Percentiles rank a stretch among this genome's conserved stretches.
phyloP scores from a whole-genome alignment of 2,329 filamentous ascomycete genomes.

The Talaromyces sp. region DNA sequence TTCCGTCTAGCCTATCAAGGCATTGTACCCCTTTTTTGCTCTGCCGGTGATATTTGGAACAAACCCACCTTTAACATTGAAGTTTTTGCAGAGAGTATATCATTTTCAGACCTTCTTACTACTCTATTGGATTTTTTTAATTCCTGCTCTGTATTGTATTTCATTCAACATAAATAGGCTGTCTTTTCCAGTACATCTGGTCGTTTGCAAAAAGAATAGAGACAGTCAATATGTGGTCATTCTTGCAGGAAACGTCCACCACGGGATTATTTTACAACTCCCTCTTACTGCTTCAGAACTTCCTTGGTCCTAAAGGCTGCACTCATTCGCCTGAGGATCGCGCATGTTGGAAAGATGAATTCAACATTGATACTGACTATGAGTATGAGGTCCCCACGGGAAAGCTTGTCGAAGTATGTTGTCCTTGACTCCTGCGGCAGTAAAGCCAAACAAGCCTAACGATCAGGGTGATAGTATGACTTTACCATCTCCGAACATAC shows the following conservation, averaged over 20 bases:
- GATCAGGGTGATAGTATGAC: background rate
- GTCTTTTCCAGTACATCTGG: background rate
- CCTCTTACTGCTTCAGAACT: background rate
- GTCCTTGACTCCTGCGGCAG: too few species aligned
- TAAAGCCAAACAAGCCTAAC: background rate
- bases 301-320: background rate
- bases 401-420: background rate
- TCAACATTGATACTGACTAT: background rate
- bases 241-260: background rate
- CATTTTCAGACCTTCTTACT: background rate
- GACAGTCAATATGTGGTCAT: background rate
- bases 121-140: background rate
- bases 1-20: background rate
- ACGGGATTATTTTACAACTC: background rate
- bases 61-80: background rate
- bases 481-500: background rate
- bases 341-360: background rate
- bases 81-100: background rate
- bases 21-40: background rate
- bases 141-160: background rate
- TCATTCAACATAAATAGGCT: background rate
- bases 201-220: background rate
- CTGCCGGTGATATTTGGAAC: background rate
- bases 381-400: background rate
- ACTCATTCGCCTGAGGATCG: background rate